phyloP scores from a whole-genome alignment of 2,329 filamentous ascomycete species.

The Verticillium nubilum region DNA sequence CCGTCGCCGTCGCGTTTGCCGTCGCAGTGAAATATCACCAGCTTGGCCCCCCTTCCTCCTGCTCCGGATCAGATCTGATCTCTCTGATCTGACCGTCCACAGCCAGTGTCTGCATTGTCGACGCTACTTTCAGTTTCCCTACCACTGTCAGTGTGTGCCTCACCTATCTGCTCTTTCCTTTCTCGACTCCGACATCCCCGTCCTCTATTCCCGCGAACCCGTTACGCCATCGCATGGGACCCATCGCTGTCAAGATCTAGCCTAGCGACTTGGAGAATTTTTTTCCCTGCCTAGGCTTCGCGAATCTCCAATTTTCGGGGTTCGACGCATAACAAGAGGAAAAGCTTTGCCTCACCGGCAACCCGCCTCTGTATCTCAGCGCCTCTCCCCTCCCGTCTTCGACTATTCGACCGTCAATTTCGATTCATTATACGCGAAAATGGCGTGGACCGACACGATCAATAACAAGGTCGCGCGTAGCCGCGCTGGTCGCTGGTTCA shows the following conservation, averaged over 20 bases:
- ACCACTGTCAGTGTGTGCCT: not conserved
- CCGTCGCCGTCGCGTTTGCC: not conserved
- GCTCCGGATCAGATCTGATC: not conserved
- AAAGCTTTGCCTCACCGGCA: not conserved
- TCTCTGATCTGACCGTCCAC: not conserved
- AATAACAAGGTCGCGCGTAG: constrained; percentile 59
- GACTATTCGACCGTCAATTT: not conserved
- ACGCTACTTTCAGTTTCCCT: not conserved
- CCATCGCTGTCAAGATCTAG: not conserved
- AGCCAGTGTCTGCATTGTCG: not conserved
- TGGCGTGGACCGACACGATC: constrained; percentile 43
- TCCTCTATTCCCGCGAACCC: not conserved
- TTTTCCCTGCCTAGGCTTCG: not conserved
- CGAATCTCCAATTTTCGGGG: not conserved
- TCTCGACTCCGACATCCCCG: not conserved
- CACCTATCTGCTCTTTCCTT: not conserved
- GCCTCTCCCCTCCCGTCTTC: not conserved
- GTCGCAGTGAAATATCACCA: not conserved
- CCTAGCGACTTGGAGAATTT: not conserved
- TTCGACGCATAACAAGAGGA: not conserved
- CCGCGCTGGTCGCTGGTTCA: constrained; percentile 67
- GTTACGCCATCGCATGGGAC: not conserved
- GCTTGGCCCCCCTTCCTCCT: not conserved
- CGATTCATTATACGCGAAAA: constrained; percentile 15
- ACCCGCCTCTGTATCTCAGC: not conserved